These are phyloP conservation scores for Fusarium duplospermum DNA, from an alignment of 2,329 filamentous ascomycete genomes.

Conservation along the genomic window DNA sequence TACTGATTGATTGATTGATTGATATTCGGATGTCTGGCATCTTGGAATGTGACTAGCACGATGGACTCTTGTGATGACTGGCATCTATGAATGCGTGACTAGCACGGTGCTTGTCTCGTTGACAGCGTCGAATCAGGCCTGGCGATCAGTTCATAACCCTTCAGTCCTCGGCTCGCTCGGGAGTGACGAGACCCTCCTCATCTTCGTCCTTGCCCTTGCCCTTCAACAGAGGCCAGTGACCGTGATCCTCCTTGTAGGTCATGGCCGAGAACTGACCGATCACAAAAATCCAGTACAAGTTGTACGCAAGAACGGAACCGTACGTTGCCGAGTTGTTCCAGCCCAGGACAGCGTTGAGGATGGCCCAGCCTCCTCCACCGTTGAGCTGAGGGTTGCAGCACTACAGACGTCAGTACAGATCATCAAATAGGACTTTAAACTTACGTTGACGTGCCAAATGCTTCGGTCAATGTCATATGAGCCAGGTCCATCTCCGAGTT, in stretches of 20 bases:
- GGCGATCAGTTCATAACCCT: neutral
- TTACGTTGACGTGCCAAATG: constrained; percentile 86
- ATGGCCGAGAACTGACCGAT: constrained; percentile 76
- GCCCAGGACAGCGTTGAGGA: constrained; percentile 87
- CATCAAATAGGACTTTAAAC: constrained; percentile 43
- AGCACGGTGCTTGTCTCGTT: neutral
- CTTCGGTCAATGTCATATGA: constrained; percentile 83
- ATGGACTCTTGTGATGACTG: neutral
- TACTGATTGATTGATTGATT: neutral
- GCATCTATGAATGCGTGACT: neutral
- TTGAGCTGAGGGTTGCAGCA: constrained; percentile 82
- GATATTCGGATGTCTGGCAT: constrained; percentile 1
- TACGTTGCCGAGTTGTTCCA: constrained; percentile 93
- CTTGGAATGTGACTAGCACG: constrained; percentile 3
- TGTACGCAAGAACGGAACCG: constrained; percentile 87
- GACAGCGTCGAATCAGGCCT: neutral
- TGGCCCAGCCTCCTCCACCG: constrained; percentile 83
- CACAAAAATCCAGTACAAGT: constrained; percentile 85
- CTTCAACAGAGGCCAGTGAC: constrained; percentile 60
- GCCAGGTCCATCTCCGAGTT: constrained; percentile 71
- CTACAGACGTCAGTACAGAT: constrained; percentile 51
- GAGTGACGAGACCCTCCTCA: constrained; percentile 18
- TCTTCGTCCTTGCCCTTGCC: constrained; percentile 43
- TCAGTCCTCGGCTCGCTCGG: neutral
- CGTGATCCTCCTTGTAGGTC: constrained; percentile 72